A percentile compares a stretch with the other conserved stretches of the same genome.
Evolutionary conservation across 306 rosid species (phyloP).

Genomic region (Sesbania bispinosa): DNA sequence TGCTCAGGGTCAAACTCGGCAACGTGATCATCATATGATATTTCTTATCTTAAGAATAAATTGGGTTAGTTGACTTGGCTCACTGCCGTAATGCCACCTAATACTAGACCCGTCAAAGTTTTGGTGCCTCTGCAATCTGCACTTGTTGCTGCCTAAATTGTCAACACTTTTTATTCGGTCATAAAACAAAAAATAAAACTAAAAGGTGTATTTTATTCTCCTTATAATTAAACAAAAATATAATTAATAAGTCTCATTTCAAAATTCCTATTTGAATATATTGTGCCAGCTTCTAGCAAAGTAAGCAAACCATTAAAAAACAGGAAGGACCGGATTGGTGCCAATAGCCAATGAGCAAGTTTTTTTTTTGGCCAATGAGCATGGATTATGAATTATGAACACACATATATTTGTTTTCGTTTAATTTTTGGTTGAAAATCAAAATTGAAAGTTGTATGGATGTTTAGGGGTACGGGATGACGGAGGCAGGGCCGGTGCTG

Average conservation of each 20-base stretch:
- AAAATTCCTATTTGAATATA: no score
- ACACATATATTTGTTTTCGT: no score
- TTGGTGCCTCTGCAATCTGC: background rate
- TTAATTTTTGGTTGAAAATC: background rate
- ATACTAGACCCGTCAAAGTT: background rate
- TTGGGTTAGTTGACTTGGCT: background rate
- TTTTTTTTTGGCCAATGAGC: no score
- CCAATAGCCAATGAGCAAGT: background rate
- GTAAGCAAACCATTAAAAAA: no score
- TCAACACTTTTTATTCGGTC: background rate
- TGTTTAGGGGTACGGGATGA: constrained; percentile 86
- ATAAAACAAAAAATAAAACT: no score
- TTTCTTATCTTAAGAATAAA: background rate
- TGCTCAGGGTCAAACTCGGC: background rate
- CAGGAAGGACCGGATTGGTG: background rate
- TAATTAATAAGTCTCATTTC: background rate
- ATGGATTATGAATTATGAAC: no score
- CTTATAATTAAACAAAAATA: background rate
- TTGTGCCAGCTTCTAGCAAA: no score
- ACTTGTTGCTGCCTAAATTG: no score
- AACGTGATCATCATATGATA: background rate
- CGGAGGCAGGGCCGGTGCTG: constrained; percentile 91
- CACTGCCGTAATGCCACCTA: background rate
- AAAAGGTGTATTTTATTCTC: no score
- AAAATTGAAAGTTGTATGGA: background rate